Percentiles rank a stretch among this genome's conserved stretches.
phyloP scores from a whole-genome alignment of 768 basidiomycete species.

The Boletus speciosus region DNA sequence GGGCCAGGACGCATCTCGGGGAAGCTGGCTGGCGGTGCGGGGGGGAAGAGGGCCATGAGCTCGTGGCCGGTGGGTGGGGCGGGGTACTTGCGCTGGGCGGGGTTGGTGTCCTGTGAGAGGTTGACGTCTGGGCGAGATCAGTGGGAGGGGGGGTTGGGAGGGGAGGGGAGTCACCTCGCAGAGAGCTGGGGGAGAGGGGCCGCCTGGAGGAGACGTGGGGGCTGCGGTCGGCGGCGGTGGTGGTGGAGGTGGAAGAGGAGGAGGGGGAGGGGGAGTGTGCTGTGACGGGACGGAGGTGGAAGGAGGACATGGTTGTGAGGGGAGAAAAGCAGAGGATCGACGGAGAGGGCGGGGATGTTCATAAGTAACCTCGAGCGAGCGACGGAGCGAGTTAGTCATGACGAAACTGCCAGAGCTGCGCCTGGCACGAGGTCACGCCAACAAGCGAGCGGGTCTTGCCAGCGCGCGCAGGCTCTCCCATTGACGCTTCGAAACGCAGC shows the following conservation, averaged over 20 bases:
- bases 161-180: conserved; percentile 45
- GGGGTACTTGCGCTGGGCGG: conserved; percentile 57
- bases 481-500: conserved; percentile 20
- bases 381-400: conserved; percentile 16
- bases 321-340: conserved; percentile 19
- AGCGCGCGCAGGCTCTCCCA: conserved; percentile 13
- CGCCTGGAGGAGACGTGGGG: conserved; percentile 44
- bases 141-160: neutral
- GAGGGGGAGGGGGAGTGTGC: conserved; percentile 50
- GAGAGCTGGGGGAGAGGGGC: conserved; percentile 59
- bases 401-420: conserved; percentile 18
- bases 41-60: conserved; percentile 81
- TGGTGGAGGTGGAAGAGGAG: conserved; percentile 50
- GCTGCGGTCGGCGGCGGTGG: conserved; percentile 44
- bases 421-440: conserved; percentile 22
- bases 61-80: conserved; percentile 79
- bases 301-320: conserved; percentile 42
- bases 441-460: conserved; percentile 21
- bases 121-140: conserved; percentile 53
- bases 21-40: conserved; percentile 56
- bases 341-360: conserved; percentile 18
- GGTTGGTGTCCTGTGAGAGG: conserved; percentile 50
- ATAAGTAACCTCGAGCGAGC: conserved; percentile 8
- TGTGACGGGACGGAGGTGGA: conserved; percentile 57
- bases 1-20: conserved; percentile 57